Percentiles rank a stretch among this genome's conserved stretches.
These are phyloP conservation scores for Maudiozyma saulgeensis DNA, from an alignment of 805 yeast species.

Conservation along the genomic window DNA sequence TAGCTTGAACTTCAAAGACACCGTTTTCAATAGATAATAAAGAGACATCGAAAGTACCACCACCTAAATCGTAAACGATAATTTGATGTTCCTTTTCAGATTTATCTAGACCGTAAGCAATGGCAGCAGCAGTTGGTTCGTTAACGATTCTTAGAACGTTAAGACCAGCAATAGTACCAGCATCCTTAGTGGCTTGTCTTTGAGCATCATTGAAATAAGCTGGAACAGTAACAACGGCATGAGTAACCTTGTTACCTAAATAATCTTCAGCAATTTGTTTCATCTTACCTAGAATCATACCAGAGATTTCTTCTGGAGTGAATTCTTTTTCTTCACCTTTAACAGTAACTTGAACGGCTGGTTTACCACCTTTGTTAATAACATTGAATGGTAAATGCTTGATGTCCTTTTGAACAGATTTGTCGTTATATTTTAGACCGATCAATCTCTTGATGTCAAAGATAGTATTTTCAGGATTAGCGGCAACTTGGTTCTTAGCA, in stretches of 20 bases:
- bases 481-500: conserved; percentile 91
- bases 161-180: conserved; percentile 85
- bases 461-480: conserved; percentile 77
- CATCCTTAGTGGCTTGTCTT: conserved; percentile 90
- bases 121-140: conserved; percentile 96
- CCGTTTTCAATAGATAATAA: conserved; percentile 81
- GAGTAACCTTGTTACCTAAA: conserved; percentile 74
- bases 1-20: conserved; percentile 85
- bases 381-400: conserved; percentile 76
- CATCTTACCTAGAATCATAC: conserved; percentile 89
- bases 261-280: conserved; percentile 86
- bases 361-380: conserved; percentile 66
- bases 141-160: conserved; percentile 82
- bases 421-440: conserved; percentile 71
- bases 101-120: conserved; percentile 89
- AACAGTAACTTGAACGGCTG: conserved; percentile 66
- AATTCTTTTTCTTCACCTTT: conserved; percentile 68
- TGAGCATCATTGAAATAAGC: conserved; percentile 92
- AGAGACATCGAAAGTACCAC: conserved; percentile 95
- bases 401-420: conserved; percentile 69
- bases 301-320: conserved; percentile 88
- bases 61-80: conserved; percentile 90
- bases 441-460: conserved; percentile 89
- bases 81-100: conserved; percentile 78
- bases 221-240: conserved; percentile 88